Conservation (phyloP, 441 rosid species). For the Pelargonium australe region DNA sequence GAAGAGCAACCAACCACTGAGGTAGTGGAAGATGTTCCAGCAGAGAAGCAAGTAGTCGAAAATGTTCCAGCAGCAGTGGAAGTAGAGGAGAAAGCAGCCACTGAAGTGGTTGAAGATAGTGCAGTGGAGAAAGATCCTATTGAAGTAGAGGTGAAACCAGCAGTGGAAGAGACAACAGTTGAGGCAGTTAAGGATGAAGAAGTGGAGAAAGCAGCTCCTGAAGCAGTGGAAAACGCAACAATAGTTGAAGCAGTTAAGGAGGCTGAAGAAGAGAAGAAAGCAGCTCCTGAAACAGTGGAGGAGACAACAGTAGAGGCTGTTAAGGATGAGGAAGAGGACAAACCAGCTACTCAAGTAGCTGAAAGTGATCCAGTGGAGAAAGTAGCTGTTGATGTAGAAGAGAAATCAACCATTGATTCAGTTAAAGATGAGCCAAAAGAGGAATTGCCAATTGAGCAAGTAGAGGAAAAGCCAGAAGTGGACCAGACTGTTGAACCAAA, state of each 20-base stretch:
- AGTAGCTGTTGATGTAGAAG: too few species aligned
- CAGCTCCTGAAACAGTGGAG: background rate
- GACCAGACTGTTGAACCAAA: too few species aligned
- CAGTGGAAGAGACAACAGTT: background rate
- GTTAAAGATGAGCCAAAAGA: too few species aligned
- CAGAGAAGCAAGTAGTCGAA: constrained; percentile 15
- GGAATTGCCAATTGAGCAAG: constrained; percentile 1
- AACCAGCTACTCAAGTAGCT: too few species aligned
- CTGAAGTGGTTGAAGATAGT: background rate
- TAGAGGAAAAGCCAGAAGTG: background rate
- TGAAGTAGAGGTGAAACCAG: background rate
- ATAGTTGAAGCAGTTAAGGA: too few species aligned
- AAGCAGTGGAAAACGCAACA: background rate
- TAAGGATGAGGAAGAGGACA: too few species aligned
- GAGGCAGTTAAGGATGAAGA: background rate
- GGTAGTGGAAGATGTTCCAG: constrained; percentile 12
- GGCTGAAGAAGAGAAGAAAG: too few species aligned
- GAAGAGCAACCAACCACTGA: constrained; percentile 9
- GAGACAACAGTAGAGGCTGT: background rate
- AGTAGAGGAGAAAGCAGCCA: background rate
- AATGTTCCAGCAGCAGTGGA: background rate
- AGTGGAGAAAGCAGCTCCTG: background rate
- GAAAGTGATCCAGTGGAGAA: too few species aligned
- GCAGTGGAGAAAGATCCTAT: background rate
- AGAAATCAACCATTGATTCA: too few species aligned